These are phyloP conservation scores for Aphanomyces stellatus DNA, from an alignment of 352 stramenopile genomes.

Conservation along the genomic window DNA sequence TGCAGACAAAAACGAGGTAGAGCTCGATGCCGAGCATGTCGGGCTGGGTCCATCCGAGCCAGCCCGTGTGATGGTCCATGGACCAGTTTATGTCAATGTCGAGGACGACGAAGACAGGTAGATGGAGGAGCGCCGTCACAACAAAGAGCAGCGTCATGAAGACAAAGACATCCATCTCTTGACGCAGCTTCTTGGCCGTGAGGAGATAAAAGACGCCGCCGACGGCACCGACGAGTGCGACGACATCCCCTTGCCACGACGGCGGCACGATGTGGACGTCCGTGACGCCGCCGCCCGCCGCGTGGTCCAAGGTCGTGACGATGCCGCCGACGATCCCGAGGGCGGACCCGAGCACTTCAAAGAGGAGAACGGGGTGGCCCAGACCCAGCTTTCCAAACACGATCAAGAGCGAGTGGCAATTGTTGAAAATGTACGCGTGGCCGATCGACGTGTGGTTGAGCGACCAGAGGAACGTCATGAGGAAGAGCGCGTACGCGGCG, in stretches of 20 bases:
- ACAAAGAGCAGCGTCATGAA: conserved; percentile 63
- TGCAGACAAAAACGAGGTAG: conserved; percentile 83
- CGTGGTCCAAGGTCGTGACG: conserved; percentile 63
- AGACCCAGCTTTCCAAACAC: conserved; percentile 60
- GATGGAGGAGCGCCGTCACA: conserved; percentile 50
- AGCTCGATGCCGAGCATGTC: conserved; percentile 58
- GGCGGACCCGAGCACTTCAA: conserved; percentile 62
- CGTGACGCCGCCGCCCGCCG: conserved; percentile 18
- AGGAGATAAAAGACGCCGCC: conserved; percentile 69
- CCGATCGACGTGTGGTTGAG: conserved; percentile 72
- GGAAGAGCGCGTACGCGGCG: conserved; percentile 62
- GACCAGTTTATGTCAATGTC: conserved; percentile 35
- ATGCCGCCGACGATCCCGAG: conserved; percentile 68
- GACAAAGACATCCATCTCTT: conserved; percentile 61
- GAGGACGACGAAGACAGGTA: conserved; percentile 56
- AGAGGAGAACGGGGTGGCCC: conserved; percentile 57
- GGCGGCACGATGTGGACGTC: conserved; percentile 31
- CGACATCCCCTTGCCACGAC: conserved; percentile 47
- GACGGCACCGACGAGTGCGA: conserved; percentile 60
- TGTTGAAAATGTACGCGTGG: conserved; percentile 85
- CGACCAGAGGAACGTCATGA: conserved; percentile 79
- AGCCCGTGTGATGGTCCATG: conserved; percentile 44
- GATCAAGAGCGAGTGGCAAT: conserved; percentile 79
- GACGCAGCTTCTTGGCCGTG: conserved; percentile 63
- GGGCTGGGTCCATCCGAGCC: conserved; percentile 78